phyloP scores from a whole-genome alignment of 495 filamentous ascomycete species.

The Trypethelium eluteriae region DNA sequence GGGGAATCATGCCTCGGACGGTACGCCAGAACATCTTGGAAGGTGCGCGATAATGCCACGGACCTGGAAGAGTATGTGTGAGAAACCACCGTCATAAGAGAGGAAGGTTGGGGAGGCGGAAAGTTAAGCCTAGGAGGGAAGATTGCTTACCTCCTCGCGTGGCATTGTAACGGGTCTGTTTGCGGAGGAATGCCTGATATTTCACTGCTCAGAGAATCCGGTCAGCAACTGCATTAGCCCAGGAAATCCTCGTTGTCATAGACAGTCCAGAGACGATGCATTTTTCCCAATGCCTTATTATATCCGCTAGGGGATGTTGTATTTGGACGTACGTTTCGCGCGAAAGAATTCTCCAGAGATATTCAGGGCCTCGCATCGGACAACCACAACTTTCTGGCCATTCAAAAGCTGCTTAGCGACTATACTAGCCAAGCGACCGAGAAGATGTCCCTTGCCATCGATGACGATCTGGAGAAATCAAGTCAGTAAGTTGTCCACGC shows the following conservation, averaged over 20 bases:
- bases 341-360: slow-evolving; percentile 99
- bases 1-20: slow-evolving; percentile 98
- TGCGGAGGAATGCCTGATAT: slow-evolving; percentile 99
- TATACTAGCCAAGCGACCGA: slow-evolving; percentile 96
- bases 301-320: neutral
- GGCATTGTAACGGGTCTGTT: slow-evolving; percentile 99
- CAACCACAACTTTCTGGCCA: slow-evolving; percentile 98
- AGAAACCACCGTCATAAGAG: neutral
- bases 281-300: neutral
- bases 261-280: no score
- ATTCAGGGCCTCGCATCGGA: slow-evolving; percentile 97
- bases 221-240: neutral
- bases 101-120: neutral
- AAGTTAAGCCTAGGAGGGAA: slow-evolving; percentile 14
- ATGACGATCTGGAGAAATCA: slow-evolving; percentile 66
- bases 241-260: no score
- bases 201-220: slow-evolving; percentile 61
- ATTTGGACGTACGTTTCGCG: slow-evolving; percentile 82
- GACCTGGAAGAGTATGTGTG: slow-evolving; percentile 49
- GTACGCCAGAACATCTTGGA: slow-evolving; percentile 99
- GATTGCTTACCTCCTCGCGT: slow-evolving; percentile 76
- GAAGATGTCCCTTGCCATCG: slow-evolving; percentile 99
- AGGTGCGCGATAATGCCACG: slow-evolving; percentile 98
- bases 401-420: slow-evolving; percentile 99
- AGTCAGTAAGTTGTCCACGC: slow-evolving; percentile 32